Evolutionary conservation across 306 rosid genomes (phyloP).

Genomic region (Betula pendula): DNA sequence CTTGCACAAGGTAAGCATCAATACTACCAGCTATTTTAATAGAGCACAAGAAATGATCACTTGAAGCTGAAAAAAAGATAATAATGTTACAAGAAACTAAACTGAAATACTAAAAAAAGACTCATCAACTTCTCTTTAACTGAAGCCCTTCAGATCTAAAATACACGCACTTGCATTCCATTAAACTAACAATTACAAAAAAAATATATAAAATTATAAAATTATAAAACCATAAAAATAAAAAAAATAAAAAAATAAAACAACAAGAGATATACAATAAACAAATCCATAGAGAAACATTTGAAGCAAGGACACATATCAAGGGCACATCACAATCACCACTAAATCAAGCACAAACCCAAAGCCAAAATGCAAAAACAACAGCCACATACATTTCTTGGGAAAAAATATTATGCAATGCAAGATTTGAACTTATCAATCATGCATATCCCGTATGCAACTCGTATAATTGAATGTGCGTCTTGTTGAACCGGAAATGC

Average conservation of each 20-base stretch:
- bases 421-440: neutral
- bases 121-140: neutral
- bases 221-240: too few relatives aligned
- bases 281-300: neutral
- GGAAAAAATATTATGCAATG: neutral
- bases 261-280: too few relatives aligned
- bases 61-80: neutral
- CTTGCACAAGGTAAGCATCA: neutral
- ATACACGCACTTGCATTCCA: too few relatives aligned
- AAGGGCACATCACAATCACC: neutral
- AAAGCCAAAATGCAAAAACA: neutral
- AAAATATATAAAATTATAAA: too few relatives aligned
- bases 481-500: neutral
- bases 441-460: neutral
- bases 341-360: neutral
- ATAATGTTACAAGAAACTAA: neutral
- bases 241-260: neutral
- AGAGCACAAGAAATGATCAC: neutral
- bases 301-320: neutral
- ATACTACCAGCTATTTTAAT: neutral
- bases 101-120: neutral
- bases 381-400: neutral
- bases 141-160: neutral
- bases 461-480: neutral
- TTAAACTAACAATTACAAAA: too few relatives aligned